Conservation (phyloP, 257 asterid genomes). For the Ilex aquifolium region DNA sequence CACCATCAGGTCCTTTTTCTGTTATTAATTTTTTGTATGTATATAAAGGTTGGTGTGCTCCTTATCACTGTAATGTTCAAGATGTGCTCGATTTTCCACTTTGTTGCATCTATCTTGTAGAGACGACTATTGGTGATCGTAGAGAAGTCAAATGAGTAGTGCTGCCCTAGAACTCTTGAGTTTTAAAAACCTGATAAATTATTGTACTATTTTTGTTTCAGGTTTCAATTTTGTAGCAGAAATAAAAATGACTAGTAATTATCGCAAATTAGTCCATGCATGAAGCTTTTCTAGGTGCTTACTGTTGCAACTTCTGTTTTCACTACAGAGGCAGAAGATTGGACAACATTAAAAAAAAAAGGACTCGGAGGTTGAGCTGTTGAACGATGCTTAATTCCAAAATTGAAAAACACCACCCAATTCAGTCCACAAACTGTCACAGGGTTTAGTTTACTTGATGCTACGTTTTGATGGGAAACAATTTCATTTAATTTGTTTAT, state of each 20-base stretch:
- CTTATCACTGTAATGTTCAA: conserved; percentile 96
- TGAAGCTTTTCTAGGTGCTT: background rate
- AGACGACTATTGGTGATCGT: conserved; percentile 68
- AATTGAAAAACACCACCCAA: conserved; percentile 13
- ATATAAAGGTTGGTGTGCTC: conserved; percentile 71
- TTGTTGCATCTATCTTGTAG: conserved; percentile 80
- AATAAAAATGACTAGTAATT: background rate
- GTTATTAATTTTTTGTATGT: conserved; percentile 1
- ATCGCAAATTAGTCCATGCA: background rate
- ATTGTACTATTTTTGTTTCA: background rate
- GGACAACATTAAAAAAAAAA: conserved; percentile 52
- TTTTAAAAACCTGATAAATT: too few relatives aligned
- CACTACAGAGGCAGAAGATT: conserved; percentile 63
- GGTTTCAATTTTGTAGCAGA: background rate
- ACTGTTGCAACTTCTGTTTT: background rate
- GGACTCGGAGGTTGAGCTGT: conserved; percentile 52
- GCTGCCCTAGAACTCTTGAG: background rate
- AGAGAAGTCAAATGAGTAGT: conserved; percentile 64
- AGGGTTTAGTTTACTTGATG: too few relatives aligned
- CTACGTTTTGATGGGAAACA: too few relatives aligned
- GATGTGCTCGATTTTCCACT: conserved; percentile 96
- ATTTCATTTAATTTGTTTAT: too few relatives aligned
- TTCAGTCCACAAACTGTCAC: too few relatives aligned
- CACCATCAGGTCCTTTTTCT: too few relatives aligned
- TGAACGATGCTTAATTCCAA: conserved; percentile 42